Conservation (phyloP, 768 basidiomycete genomes). For the Lentinula detonsa region DNA sequence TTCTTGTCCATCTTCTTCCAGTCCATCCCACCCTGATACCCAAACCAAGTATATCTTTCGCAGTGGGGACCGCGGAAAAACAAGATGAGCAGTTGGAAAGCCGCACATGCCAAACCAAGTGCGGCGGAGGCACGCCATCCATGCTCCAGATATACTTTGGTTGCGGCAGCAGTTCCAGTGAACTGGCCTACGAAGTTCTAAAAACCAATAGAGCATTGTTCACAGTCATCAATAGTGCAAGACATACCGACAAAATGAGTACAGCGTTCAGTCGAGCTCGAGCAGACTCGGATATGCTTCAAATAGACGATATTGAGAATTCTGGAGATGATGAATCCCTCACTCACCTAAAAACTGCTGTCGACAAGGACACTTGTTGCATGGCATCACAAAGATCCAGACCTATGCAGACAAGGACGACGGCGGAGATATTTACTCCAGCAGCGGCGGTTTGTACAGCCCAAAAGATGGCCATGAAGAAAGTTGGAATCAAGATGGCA, state of each 20-base stretch:
- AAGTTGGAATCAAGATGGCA: slow-evolving; percentile 40
- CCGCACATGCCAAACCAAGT: slow-evolving; percentile 36
- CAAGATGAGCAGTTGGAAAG: slow-evolving; percentile 34
- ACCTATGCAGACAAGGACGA: slow-evolving; percentile 46
- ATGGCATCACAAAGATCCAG: slow-evolving; percentile 48
- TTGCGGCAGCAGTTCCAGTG: slow-evolving; percentile 50
- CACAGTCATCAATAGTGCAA: neutral
- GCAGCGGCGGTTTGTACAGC: slow-evolving; percentile 45
- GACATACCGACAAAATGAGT: slow-evolving; percentile 51
- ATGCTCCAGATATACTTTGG: slow-evolving; percentile 39
- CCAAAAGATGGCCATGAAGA: slow-evolving; percentile 30
- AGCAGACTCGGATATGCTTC: slow-evolving; percentile 32
- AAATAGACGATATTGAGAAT: neutral
- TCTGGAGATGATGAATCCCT: slow-evolving; percentile 20
- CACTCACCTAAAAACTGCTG: slow-evolving; percentile 37
- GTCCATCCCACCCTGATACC: slow-evolving; percentile 26
- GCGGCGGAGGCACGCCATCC: slow-evolving; percentile 48
- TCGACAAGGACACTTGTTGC: slow-evolving; percentile 44
- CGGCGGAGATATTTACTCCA: slow-evolving; percentile 42
- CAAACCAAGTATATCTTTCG: slow-evolving; percentile 23
- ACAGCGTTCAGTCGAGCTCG: slow-evolving; percentile 67
- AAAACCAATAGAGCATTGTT: neutral
- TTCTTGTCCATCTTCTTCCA: neutral
- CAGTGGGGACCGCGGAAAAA: slow-evolving; percentile 45
- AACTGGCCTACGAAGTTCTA: slow-evolving; percentile 52